Evolutionary conservation across 2,329 filamentous ascomycete species (phyloP).

Genomic region (Talaromyces sp.): DNA sequence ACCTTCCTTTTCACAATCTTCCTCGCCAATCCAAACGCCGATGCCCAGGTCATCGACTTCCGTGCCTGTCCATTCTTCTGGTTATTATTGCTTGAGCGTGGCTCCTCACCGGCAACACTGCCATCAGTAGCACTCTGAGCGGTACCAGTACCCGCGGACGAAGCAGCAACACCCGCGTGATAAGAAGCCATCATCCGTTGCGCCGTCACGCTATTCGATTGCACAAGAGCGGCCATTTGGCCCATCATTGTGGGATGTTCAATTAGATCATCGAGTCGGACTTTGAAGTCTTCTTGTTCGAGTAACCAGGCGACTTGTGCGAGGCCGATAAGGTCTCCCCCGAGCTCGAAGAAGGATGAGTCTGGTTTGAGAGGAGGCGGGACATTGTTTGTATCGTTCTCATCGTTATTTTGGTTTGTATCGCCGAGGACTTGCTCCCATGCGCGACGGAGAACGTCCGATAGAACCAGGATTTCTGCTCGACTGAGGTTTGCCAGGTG

Average conservation of each 20-base stretch:
- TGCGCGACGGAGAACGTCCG: slow-evolving; percentile 35
- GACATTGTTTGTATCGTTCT: not conserved
- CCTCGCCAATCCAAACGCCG: slow-evolving; percentile 11
- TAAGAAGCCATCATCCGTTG: slow-evolving; percentile 11
- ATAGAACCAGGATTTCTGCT: slow-evolving; percentile 36
- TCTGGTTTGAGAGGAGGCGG: slow-evolving; percentile 31
- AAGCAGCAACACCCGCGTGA: slow-evolving; percentile 3
- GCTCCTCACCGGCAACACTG: not conserved
- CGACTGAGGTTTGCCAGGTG: slow-evolving; percentile 35
- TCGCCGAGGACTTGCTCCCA: slow-evolving; percentile 38
- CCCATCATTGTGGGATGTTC: slow-evolving; percentile 39
- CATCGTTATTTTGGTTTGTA: slow-evolving; percentile 19
- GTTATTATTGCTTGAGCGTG: not conserved
- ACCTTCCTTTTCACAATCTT: slow-evolving; percentile 15
- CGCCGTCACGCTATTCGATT: slow-evolving; percentile 8
- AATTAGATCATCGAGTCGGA: slow-evolving; percentile 38
- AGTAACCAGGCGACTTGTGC: slow-evolving; percentile 39
- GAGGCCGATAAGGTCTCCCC: slow-evolving; percentile 39
- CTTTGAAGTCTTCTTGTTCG: slow-evolving; percentile 36
- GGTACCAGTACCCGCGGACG: not conserved
- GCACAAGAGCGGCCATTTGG: slow-evolving; percentile 35
- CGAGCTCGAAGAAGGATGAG: slow-evolving; percentile 39
- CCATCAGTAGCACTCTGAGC: not conserved
- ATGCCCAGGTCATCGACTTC: slow-evolving; percentile 13
- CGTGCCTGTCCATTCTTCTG: slow-evolving; percentile 4